phyloP scores from a whole-genome alignment of 352 stramenopile species.

The Globisporangium lucens region DNA sequence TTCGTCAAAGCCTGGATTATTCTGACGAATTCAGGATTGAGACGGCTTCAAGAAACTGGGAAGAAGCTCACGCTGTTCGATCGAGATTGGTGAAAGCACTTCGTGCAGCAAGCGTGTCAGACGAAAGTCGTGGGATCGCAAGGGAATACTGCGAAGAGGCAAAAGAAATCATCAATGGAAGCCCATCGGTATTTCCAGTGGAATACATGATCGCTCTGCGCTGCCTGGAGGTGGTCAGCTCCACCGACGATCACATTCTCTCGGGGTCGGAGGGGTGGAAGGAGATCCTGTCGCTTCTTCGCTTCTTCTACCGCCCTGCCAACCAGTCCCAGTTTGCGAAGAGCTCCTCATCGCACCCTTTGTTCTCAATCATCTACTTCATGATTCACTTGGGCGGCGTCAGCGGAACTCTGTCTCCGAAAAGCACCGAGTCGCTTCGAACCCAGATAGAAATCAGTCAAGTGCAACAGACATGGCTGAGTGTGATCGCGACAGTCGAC shows the following conservation, averaged over 20 bases:
- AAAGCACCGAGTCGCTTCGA: slow-evolving; percentile 19
- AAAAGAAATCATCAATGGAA: slow-evolving; percentile 32
- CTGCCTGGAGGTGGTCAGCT: slow-evolving; percentile 37
- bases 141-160: slow-evolving; percentile 30
- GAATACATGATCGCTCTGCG: slow-evolving; percentile 56
- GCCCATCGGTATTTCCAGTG: slow-evolving; percentile 51
- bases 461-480: slow-evolving; percentile 30
- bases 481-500: slow-evolving; percentile 37
- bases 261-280: slow-evolving; percentile 29
- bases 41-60: slow-evolving; percentile 33
- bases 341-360: slow-evolving; percentile 47
- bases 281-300: slow-evolving; percentile 42
- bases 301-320: slow-evolving; percentile 66
- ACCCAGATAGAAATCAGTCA: slow-evolving; percentile 30
- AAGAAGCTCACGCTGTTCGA: slow-evolving; percentile 39
- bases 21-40: slow-evolving; percentile 29
- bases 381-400: slow-evolving; percentile 17
- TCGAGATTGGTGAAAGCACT: slow-evolving; percentile 38
- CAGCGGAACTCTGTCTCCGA: background rate
- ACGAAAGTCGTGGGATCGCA: slow-evolving; percentile 19
- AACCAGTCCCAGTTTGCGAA: slow-evolving; percentile 54
- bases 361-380: slow-evolving; percentile 55
- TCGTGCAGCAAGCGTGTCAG: slow-evolving; percentile 23
- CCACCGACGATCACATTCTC: slow-evolving; percentile 26
- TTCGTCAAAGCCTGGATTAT: slow-evolving; percentile 13